A percentile compares a stretch with the other conserved stretches of the same genome.
phyloP scores from a whole-genome alignment of 2,329 filamentous ascomycete species.

The Nakataea oryzae region DNA sequence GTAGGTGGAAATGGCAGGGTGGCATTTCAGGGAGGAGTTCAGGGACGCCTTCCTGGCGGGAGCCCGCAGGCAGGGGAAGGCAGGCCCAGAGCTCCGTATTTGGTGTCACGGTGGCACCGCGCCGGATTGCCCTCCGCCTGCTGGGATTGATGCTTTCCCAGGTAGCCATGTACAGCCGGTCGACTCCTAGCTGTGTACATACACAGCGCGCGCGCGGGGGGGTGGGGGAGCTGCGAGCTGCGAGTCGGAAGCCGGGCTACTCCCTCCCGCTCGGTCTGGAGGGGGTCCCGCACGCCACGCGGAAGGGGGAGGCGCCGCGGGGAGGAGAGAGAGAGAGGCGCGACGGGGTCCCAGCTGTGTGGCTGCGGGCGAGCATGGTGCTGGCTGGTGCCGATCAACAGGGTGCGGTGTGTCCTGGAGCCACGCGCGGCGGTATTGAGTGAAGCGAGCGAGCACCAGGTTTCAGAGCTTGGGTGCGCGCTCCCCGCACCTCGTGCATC shows the following conservation, averaged over 20 bases:
- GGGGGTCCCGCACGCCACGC: neutral
- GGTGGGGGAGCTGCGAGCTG: neutral
- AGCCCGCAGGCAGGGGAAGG: neutral
- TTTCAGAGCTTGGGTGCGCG: too few relatives aligned
- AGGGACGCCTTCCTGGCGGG: neutral
- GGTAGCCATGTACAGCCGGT: neutral
- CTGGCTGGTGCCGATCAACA: neutral
- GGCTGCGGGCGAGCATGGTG: neutral
- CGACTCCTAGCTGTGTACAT: neutral
- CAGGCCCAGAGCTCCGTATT: neutral
- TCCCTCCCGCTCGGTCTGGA: neutral
- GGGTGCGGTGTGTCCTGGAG: neutral
- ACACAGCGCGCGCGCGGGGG: neutral
- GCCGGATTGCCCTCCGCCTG: neutral
- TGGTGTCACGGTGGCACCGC: neutral
- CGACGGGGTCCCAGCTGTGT: too few relatives aligned
- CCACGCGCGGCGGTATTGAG: neutral
- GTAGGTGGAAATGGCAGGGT: slow-evolving; percentile 1
- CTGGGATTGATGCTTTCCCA: neutral
- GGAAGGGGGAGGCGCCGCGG: neutral
- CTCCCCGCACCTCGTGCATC: too few relatives aligned
- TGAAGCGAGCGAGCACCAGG: too few relatives aligned
- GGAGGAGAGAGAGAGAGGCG: neutral
- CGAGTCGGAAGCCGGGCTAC: neutral
- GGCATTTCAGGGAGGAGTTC: neutral